Evolutionary conservation across 2,329 filamentous ascomycete species (phyloP), one percentile per base, ranked within the genome.

Genomic region (Botrytis fabae): DNA sequence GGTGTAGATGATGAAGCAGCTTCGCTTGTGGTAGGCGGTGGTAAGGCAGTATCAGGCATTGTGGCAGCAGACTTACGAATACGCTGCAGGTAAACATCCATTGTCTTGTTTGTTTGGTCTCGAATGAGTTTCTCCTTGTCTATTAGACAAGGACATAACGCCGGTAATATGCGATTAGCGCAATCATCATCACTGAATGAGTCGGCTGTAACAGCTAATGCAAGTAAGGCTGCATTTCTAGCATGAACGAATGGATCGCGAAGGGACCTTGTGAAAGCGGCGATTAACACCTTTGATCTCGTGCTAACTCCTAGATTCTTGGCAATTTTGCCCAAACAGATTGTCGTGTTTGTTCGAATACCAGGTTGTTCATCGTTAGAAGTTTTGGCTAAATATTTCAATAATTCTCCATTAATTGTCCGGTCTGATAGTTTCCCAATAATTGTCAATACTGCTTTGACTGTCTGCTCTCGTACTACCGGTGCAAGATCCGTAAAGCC

Each of bases 311-410:
- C 93, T 1, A 99, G 85, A 78, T 97, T 92, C 78, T 94, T 95
- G 22, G 96, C 95, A 78, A 99, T 98, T 80, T 98, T 98, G 35
- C 96, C 96, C 0, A 99, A 84, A 80, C 95, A 98, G 72, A 99
- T 99, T 1, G 96, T 99, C 0, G 96, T 99, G 81, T 99, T 99
- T 14, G 96, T 99, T 75, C 96, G 90, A 76, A 99, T 99, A 0
- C 96, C 96, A 1, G 96, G 94, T 80, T 99, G 95, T 78, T 98
- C 96, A 75, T 99, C 96, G 78, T 98, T 99, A 63, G 96, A 94
- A 1, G 95, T 98, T 82, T 97, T 98, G 61, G 96, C 96, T 42
- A 99, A 87, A 80, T 97, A 92, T 78, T 92, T 93, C 35, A 99
- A 85, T 18, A 99, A 86, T 78, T 99, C 96, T 71, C 96, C 95